phyloP scores from a whole-genome alignment of 169 alveolate genomes.

The Plasmodium adleri region DNA sequence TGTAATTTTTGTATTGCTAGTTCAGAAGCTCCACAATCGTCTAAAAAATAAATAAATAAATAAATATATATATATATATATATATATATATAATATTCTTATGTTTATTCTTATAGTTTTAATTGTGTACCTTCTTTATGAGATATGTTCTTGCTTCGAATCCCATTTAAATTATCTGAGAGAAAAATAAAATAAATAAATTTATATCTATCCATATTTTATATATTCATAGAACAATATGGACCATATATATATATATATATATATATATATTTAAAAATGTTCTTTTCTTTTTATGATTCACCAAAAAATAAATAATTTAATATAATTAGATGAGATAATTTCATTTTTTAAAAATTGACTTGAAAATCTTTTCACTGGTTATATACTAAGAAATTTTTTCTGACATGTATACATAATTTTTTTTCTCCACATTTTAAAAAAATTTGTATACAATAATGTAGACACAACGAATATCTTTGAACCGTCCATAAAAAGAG shows the following conservation, averaged over 20 bases:
- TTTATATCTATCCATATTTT: not conserved
- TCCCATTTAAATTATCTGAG: constrained; percentile 38
- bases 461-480: too few species aligned
- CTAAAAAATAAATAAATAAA: constrained; percentile 6
- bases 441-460: not conserved
- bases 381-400: constrained; percentile 5
- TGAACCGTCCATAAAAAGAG: too few species aligned
- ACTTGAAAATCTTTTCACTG: constrained; percentile 39
- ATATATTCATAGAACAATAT: not conserved
- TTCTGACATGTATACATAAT: constrained; percentile 1
- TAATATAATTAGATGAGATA: constrained; percentile 21
- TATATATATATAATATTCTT: not conserved
- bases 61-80: not conserved
- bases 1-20: constrained; percentile 42
- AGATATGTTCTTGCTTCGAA: constrained; percentile 17
- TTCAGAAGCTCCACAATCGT: constrained; percentile 48
- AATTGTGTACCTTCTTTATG: constrained; percentile 29
- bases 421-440: constrained; percentile 35
- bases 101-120: not conserved
- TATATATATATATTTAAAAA: not conserved
- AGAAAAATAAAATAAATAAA: constrained; percentile 20
- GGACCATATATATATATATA: not conserved
- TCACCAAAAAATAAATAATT: constrained; percentile 61
- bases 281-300: not conserved
- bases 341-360: constrained; percentile 47